Base-by-base conservation (phyloP, 345 rosid species). In the Fremontodendron californicum region DNA sequence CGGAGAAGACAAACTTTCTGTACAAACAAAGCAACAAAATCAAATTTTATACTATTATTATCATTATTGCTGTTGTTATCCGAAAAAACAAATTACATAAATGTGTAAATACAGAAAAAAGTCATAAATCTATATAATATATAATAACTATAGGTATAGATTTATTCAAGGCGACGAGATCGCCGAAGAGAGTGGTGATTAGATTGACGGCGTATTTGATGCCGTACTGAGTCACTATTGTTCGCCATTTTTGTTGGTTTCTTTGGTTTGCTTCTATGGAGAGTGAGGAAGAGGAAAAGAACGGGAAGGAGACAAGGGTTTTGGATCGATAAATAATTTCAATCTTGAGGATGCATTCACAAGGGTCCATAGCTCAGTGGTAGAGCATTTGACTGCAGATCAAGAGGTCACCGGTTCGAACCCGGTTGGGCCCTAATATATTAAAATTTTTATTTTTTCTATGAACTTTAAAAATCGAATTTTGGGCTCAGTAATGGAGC, bases 1-100 rank as follows among this genome's bases (percentile, higher is more conserved):
- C 88, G 86, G 75, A 96, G 93, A 70, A 92, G 93, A 79, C 92
- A 92, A 0, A 92, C 96, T 88, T 87, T 93, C 98, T 96, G 91
- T 79, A 61, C 10, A 75, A 16, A 37, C 25, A 45, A 37, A 23
- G 19, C 9, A 25, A 9, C 6, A 21, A 77, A n/a, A 54, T 45
- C 37, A 27, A 70, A 70, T 3, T 4, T 16, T 15, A 69, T 9
- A 48, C 9, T 18, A 21, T 13, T 11, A 52, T 33, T 29, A n/a
- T 19, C 71, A 63, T 29, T 9, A 54, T 52, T 54, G 9, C 19
- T 2, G 33, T 23, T 33, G 10, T 21, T 76, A 45, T 35, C 16
- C 21, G 4, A 45, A 19, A 45, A n/a, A n/a, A n/a, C n/a, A 13
- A 8, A 9, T 39, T 1, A 27, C 60, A 75, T 42, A 16, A 15